Base-by-base conservation (phyloP, 2,329 filamentous ascomycete genomes). In the Xylariaceae sp. region DNA sequence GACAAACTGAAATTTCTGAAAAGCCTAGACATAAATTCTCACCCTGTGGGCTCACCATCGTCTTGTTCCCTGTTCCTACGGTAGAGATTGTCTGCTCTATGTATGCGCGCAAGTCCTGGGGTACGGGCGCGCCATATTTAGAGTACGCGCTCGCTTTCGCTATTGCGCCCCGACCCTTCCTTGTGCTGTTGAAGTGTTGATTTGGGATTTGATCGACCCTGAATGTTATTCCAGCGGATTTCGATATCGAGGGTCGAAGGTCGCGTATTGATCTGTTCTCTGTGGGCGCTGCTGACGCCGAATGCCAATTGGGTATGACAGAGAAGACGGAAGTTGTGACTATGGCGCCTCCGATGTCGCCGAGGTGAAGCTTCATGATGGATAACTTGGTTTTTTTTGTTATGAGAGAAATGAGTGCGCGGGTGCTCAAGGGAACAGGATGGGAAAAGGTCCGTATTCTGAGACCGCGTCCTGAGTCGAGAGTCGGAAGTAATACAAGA, bases 141-240 rank as follows among this genome's bases (percentile, higher is more conserved):
- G 68, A 65, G 61, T 74, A 75, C 35, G 70, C 69, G 56, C 70
- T 70, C 44, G 69, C 71, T 12, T 73, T 62, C 5, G 71, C 71
- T 58, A 73, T 67, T 3, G 71, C 67, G n/a, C 73, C 71, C 40
- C 70, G 65, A 41, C 63, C 68, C 62, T 60, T 65, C 64, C 47
- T 47, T 27, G 54, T 57, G 27, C 61, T 61, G 35, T 60, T 59
- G 60, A 69, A 75, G 37, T 66, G 64, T 51, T 66, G 62, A 53
- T 76, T 75, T 32, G 68, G 66, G 2, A 74, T 65, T 62, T 75
- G 73, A 1, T 65, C 57, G 46, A 76, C 62, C 53, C 68, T 68
- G 57, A 75, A 72, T n/a, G 67, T 69, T 56, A 67, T 64, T 7
- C 73, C 73, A n/a, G 71, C 73, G 7, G 72, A 60, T 1, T 66